phyloP scores from a whole-genome alignment of 176 grass and related monocot genomes.

The Cenchrus fungigraminus region DNA sequence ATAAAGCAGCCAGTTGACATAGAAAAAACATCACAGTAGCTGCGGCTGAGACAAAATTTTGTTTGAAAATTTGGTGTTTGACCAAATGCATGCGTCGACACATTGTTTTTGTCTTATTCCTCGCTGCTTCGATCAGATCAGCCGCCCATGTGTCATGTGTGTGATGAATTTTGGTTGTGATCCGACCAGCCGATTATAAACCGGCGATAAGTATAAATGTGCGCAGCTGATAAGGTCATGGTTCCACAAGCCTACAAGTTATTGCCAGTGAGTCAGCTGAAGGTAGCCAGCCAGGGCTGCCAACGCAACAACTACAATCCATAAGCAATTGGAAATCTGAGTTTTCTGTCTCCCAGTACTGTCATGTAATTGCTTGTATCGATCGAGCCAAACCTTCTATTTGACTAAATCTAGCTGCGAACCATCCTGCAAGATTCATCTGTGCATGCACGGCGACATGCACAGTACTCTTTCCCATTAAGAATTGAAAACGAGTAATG shows the following conservation, averaged over 20 bases:
- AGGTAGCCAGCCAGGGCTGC: constrained; percentile 5
- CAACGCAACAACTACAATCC: constrained; percentile 4
- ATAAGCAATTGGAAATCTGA: neutral
- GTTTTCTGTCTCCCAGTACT: neutral
- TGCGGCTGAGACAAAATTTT: neutral
- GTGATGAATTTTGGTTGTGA: neutral
- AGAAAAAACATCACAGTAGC: neutral
- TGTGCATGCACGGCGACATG: neutral
- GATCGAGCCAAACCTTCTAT: neutral
- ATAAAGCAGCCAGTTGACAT: constrained; percentile 15
- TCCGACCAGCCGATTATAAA: constrained; percentile 28
- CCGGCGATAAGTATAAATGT: neutral
- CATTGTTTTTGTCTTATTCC: neutral
- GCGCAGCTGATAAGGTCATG: constrained; percentile 27
- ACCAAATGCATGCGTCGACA: neutral
- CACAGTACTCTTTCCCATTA: neutral
- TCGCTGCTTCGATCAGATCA: constrained; percentile 35
- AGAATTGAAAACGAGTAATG: neutral
- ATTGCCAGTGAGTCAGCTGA: neutral
- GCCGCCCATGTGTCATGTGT: constrained; percentile 36
- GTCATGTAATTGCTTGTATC: neutral
- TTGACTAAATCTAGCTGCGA: neutral
- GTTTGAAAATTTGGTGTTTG: neutral
- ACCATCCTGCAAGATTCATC: too few relatives aligned
- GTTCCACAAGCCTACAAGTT: constrained; percentile 14